phyloP scores from a whole-genome alignment of 306 rosid genomes.

The Trichosanthes cucumerina region DNA sequence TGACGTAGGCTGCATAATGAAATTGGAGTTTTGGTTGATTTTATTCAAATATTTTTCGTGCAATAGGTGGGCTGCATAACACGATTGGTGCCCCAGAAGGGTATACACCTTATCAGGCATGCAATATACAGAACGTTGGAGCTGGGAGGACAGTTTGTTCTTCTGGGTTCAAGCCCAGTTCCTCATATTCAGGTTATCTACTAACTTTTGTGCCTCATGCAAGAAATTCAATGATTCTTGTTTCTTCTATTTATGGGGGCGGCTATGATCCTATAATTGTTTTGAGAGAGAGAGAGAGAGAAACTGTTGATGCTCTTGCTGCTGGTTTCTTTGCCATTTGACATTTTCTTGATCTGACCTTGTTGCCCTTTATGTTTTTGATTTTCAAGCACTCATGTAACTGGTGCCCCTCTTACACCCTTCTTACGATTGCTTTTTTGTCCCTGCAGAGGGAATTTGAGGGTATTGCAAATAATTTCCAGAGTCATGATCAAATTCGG shows the following conservation, averaged over 20 bases:
- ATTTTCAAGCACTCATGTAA: neutral
- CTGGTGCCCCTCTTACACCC: neutral
- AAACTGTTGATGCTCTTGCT: neutral
- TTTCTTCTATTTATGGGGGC: neutral
- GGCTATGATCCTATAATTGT: neutral
- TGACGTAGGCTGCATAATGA: neutral
- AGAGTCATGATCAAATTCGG: slow-evolving; percentile 60
- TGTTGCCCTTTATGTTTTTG: neutral
- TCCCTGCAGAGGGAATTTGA: slow-evolving; percentile 76
- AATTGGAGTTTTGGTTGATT: neutral
- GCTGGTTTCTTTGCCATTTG: neutral
- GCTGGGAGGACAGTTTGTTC: slow-evolving; percentile 91
- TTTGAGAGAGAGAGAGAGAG: neutral
- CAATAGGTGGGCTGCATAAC: slow-evolving; percentile 89
- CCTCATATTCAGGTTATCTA: slow-evolving; percentile 68
- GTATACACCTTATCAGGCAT: slow-evolving; percentile 90
- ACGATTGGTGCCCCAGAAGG: slow-evolving; percentile 97
- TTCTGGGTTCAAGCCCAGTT: slow-evolving; percentile 93
- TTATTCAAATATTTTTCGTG: neutral
- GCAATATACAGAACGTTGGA: slow-evolving; percentile 79
- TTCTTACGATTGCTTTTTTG: neutral
- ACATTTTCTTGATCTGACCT: neutral
- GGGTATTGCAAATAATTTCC: slow-evolving; percentile 65
- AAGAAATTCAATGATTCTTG: neutral
- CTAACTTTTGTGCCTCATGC: slow-evolving; percentile 13